These are phyloP conservation scores for Endotrypanum monterogeii DNA, from an alignment of 208 protist genomes.

Conservation along the genomic window DNA sequence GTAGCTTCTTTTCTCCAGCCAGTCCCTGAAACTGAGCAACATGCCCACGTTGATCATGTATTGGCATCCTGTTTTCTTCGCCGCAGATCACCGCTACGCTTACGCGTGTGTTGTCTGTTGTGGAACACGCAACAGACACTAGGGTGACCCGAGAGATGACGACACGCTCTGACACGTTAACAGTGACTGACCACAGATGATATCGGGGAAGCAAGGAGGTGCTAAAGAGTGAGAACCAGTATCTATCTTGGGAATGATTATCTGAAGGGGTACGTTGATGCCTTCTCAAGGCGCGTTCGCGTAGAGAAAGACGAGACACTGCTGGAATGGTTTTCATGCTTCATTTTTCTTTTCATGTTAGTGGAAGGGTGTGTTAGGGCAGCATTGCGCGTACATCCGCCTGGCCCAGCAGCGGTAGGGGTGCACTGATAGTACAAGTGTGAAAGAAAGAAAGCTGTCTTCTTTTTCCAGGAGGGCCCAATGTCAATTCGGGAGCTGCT, in stretches of 20 bases:
- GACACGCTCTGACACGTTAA: slow-evolving; percentile 21
- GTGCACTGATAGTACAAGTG: neutral
- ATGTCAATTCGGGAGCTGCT: neutral
- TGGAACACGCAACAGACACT: slow-evolving; percentile 45
- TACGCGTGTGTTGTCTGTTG: slow-evolving; percentile 59
- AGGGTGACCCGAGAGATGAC: slow-evolving; percentile 32
- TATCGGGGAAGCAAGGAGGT: neutral
- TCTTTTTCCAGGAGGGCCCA: neutral
- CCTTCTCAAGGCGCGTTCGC: neutral
- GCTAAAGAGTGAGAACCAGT: neutral
- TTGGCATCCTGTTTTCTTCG: slow-evolving; percentile 48
- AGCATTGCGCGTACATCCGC: neutral
- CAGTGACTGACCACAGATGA: slow-evolving; percentile 13
- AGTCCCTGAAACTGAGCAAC: slow-evolving; percentile 65
- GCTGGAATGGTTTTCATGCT: neutral
- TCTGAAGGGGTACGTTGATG: neutral
- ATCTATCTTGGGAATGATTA: neutral
- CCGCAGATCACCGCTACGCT: slow-evolving; percentile 53
- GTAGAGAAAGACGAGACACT: neutral
- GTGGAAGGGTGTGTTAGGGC: neutral
- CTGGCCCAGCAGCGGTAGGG: neutral
- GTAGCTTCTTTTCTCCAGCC: slow-evolving; percentile 36
- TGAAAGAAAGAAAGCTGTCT: slow-evolving; percentile 1
- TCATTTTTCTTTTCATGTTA: neutral
- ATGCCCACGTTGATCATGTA: slow-evolving; percentile 47